Evolutionary conservation across 768 basidiomycete species (phyloP).

Genomic region (Russula sp.): DNA sequence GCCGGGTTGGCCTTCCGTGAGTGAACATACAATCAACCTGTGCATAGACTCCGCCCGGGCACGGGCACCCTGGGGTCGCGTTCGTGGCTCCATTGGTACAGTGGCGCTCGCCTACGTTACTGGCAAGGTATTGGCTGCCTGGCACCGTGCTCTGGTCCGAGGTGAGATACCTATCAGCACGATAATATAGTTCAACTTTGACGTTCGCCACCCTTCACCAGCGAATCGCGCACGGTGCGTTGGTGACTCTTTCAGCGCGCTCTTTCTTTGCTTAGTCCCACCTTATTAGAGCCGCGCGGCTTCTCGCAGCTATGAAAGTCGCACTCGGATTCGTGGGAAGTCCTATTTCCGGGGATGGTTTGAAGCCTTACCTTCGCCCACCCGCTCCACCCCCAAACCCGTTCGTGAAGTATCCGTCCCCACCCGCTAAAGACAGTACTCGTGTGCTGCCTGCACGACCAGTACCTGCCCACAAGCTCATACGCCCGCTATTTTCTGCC

Average conservation of each 20-base stretch:
- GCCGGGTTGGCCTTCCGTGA: neutral
- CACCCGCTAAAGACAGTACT: slow-evolving; percentile 3
- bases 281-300: slow-evolving; percentile 25
- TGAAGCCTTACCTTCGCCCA: slow-evolving; percentile 36
- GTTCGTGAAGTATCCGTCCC: slow-evolving; percentile 31
- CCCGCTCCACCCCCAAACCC: slow-evolving; percentile 35
- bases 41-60: neutral
- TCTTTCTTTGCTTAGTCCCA: neutral
- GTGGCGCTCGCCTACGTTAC: slow-evolving; percentile 22
- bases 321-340: slow-evolving; percentile 31
- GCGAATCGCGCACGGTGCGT: slow-evolving; percentile 28
- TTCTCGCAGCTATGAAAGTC: slow-evolving; percentile 35
- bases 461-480: neutral
- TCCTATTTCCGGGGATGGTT: slow-evolving; percentile 20
- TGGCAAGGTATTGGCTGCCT: slow-evolving; percentile 34
- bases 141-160: slow-evolving; percentile 39
- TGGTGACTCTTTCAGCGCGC: neutral
- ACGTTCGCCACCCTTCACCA: slow-evolving; percentile 7
- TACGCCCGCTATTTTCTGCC: slow-evolving; percentile 3
- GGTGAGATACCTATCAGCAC: slow-evolving; percentile 24
- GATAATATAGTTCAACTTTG: neutral
- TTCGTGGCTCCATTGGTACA: slow-evolving; percentile 16
- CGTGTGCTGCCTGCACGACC: neutral
- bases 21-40: neutral
- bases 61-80: neutral